These are phyloP conservation scores for Letharia lupina DNA, from an alignment of 495 filamentous ascomycete genomes.

Conservation along the genomic window DNA sequence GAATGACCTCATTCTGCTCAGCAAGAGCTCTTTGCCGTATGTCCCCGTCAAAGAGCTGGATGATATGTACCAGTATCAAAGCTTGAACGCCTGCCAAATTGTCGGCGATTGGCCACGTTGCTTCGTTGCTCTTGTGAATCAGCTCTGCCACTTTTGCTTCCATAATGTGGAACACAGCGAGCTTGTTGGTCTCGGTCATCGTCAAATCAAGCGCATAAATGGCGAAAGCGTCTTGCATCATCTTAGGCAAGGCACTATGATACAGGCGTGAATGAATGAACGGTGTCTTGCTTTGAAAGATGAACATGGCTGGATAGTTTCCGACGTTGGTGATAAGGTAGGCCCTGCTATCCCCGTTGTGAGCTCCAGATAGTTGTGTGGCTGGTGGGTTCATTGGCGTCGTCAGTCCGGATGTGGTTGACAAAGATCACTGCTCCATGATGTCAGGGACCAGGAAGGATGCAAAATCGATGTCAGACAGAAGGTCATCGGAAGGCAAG, in stretches of 20 bases:
- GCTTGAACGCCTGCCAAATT: neutral
- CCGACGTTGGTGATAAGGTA: neutral
- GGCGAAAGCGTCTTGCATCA: neutral
- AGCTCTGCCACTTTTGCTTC: neutral
- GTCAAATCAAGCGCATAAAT: neutral
- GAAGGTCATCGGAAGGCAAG: neutral
- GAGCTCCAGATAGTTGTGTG: neutral
- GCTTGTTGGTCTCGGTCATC: neutral
- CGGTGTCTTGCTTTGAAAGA: neutral
- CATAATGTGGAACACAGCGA: neutral
- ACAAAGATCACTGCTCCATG: neutral
- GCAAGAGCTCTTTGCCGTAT: neutral
- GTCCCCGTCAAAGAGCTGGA: neutral
- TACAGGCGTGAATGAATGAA: neutral
- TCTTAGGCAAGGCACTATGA: neutral
- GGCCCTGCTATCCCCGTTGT: neutral
- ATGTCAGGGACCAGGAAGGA: neutral
- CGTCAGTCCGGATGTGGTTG: neutral
- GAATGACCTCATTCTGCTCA: neutral
- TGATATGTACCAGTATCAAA: neutral
- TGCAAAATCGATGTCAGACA: neutral
- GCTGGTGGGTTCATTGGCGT: neutral
- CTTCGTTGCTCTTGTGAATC: neutral
- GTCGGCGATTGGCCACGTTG: neutral
- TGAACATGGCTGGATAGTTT: neutral